A percentile compares a stretch with the other conserved stretches of the same genome.
phyloP scores from a whole-genome alignment of 768 basidiomycete genomes.

The Tulasnella sp. region DNA sequence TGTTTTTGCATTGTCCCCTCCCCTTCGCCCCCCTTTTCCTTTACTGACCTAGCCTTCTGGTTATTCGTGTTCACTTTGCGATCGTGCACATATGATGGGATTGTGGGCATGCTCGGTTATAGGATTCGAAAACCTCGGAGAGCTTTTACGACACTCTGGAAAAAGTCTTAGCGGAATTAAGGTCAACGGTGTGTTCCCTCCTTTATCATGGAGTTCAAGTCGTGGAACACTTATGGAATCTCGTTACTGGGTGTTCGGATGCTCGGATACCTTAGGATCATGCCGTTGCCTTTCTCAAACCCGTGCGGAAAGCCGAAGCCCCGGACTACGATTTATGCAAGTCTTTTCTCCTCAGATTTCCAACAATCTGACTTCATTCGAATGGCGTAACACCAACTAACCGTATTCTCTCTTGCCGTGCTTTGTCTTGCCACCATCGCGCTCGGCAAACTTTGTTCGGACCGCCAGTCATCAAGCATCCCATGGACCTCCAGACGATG shows the following conservation, averaged over 20 bases:
- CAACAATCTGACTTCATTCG: too few relatives aligned
- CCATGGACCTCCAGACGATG: constrained; percentile 95
- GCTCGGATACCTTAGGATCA: constrained; percentile 81
- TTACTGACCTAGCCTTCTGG: constrained; percentile 17
- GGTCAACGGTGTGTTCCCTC: constrained; percentile 37
- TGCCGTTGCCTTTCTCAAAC: constrained; percentile 86
- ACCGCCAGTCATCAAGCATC: constrained; percentile 67
- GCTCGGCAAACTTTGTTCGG: neutral
- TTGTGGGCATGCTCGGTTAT: constrained; percentile 32
- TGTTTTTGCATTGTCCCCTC: constrained; percentile 19
- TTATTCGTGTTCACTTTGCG: too few relatives aligned
- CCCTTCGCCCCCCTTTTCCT: constrained; percentile 18
- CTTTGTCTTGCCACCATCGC: neutral
- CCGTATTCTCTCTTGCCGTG: neutral
- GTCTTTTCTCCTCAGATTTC: too few relatives aligned
- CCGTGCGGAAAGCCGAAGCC: constrained; percentile 78
- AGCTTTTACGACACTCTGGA: constrained; percentile 92
- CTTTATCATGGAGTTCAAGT: constrained; percentile 1
- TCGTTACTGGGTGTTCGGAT: constrained; percentile 37
- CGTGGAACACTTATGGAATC: neutral
- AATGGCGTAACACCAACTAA: too few relatives aligned
- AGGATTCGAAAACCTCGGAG: constrained; percentile 64
- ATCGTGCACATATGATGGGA: too few relatives aligned
- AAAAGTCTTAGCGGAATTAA: constrained; percentile 73
- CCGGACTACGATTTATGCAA: constrained; percentile 88